Evolutionary conservation across 352 stramenopile genomes (phyloP), one percentile per base, ranked within the genome.

Genomic region (Phytophthora syringae): DNA sequence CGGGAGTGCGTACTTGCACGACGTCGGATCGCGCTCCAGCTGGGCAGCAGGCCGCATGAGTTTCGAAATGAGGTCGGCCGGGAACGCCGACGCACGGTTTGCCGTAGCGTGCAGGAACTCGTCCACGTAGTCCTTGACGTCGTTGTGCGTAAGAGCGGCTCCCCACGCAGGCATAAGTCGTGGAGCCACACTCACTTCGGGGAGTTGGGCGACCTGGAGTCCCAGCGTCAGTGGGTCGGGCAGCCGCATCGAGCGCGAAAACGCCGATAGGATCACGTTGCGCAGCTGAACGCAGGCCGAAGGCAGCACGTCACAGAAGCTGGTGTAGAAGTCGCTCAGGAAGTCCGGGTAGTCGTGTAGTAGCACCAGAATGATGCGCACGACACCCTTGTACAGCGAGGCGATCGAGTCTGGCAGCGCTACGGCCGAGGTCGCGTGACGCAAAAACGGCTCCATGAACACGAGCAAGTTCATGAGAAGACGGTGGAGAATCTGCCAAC

Each of bases 341-440:
- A 99, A 99, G 62, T 99, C 94, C 11, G 97, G 97, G 72, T 99
- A 99, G 74, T 99, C 98, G 74, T 99, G 98, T 51, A 99, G 77
- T 16, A 99, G 76, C 56, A 99, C 97, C 37, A 99, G 66, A 45
- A 99, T 88, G 43, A 99, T 97, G 58, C 97, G 95, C 18, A 99
- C 81, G n/a, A 92, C 93, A 60, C 98, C 98, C 79, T 99, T 98
- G 84, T 99, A 99, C 51, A 99, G 82, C 52, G 93, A 84, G 16
- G 94, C 92, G 34, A 99, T 94, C 16, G 96, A 92, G 52, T 96
- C 84, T 27, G 86, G 90, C 50, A 99, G 79, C 18, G 82, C 72
- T 42, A 83, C 62, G 24, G 58, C 27, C 67, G 96, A 88, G 58
- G 93, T 90, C 30, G 89, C 88, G 48, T 96, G 84, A 36, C 88